phyloP scores from a whole-genome alignment of 768 basidiomycete genomes.

The Boletus huronensis region DNA sequence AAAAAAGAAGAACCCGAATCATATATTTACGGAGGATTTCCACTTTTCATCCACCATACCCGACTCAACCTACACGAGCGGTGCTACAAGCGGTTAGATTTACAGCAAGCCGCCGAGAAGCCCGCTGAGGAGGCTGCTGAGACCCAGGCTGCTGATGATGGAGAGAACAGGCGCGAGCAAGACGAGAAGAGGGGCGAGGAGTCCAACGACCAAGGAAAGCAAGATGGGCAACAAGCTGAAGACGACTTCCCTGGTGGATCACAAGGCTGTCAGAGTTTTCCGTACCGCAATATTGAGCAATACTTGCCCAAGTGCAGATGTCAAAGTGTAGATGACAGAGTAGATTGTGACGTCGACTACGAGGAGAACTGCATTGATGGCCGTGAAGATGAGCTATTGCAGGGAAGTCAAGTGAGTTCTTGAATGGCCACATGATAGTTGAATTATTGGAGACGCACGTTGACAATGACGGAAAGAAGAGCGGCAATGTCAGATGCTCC shows the following conservation, averaged over 20 bases:
- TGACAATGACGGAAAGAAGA: not conserved
- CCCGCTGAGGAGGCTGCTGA: not conserved
- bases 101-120: conserved; percentile 6
- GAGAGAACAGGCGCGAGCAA: conserved; percentile 8
- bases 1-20: not conserved
- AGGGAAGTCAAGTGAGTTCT: not conserved
- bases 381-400: conserved; percentile 10
- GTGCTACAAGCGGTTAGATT: not conserved
- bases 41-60: not conserved
- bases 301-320: conserved; percentile 3
- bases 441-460: not conserved
- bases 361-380: not conserved
- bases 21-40: not conserved
- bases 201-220: conserved; percentile 6
- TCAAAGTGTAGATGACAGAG: not conserved
- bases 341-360: conserved; percentile 6
- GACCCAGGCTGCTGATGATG: conserved; percentile 6
- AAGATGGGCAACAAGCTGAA: conserved; percentile 2
- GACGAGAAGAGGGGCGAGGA: not conserved
- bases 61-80: not conserved
- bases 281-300: not conserved
- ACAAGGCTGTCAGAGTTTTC: not conserved
- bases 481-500: conserved; percentile 2
- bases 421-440: not conserved
- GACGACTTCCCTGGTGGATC: not conserved